These are phyloP conservation scores for Cryptococcus sp. DNA, from an alignment of 1,284 basidiomycete genomes.

Conservation along the genomic window DNA sequence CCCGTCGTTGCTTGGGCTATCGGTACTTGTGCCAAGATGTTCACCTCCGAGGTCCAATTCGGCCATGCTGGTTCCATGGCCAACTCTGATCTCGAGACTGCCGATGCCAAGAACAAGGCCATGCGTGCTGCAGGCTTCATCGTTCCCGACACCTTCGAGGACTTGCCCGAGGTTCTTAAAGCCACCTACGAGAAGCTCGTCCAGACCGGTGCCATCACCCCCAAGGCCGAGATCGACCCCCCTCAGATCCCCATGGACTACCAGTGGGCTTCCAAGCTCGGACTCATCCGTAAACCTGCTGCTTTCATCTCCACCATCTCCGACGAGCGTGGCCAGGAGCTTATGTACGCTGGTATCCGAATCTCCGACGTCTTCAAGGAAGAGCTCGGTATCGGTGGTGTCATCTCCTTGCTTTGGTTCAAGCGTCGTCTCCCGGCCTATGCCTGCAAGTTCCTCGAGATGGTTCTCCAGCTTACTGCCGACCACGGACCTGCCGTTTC, in stretches of 20 bases:
- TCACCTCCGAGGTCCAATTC: slow-evolving; percentile 98
- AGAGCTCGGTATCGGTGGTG: slow-evolving; percentile 95
- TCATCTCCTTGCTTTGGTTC: slow-evolving; percentile 96
- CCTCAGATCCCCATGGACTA: slow-evolving; percentile 99
- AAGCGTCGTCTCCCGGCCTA: slow-evolving; percentile 70
- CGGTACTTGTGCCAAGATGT: slow-evolving; percentile 99
- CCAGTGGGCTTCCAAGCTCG: slow-evolving; percentile 99
- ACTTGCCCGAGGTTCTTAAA: slow-evolving; percentile 81
- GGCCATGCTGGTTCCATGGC: slow-evolving; percentile 98
- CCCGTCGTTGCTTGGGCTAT: slow-evolving; percentile 99
- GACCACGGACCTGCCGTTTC: slow-evolving; percentile 91
- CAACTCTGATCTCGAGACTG: slow-evolving; percentile 95
- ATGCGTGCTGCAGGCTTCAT: slow-evolving; percentile 96
- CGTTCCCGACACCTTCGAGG: slow-evolving; percentile 97
- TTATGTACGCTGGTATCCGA: slow-evolving; percentile 97
- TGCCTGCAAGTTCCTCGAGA: slow-evolving; percentile 93
- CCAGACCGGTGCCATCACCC: slow-evolving; percentile 66
- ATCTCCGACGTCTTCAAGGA: slow-evolving; percentile 99
- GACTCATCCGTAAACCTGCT: slow-evolving; percentile 96
- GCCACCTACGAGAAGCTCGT: slow-evolving; percentile 86
- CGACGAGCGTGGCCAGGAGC: slow-evolving; percentile 97
- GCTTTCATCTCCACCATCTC: slow-evolving; percentile 99
- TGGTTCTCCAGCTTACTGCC: slow-evolving; percentile 98
- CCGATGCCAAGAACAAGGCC: slow-evolving; percentile 93
- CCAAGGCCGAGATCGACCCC: slow-evolving; percentile 79